Percentiles rank a stretch among this genome's conserved stretches.
These are phyloP conservation scores for Ramaria rubella DNA, from an alignment of 768 basidiomycete species.

Conservation along the genomic window DNA sequence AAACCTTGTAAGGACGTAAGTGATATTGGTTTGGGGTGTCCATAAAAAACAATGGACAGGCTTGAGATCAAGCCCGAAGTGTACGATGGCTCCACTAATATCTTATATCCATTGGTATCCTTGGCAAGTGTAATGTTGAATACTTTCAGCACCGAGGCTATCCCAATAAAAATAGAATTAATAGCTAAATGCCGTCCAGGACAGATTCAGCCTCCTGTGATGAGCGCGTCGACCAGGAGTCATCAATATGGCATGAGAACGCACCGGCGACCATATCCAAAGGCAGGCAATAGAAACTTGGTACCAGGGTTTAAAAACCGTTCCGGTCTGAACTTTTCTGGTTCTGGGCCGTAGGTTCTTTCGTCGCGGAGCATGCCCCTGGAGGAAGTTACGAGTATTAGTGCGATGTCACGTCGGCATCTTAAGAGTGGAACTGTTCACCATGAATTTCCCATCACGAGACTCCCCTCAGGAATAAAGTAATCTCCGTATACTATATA, in stretches of 20 bases:
- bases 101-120: conserved; percentile 27
- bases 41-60: not conserved
- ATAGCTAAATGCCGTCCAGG: conserved; percentile 15
- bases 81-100: not conserved
- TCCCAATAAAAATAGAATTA: conserved; percentile 1
- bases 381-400: too few species aligned
- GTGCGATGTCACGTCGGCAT: not conserved
- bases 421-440: not conserved
- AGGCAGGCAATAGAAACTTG: not conserved
- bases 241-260: not conserved
- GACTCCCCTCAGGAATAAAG: conserved; percentile 6
- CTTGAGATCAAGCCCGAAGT: not conserved
- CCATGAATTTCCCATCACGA: conserved; percentile 9
- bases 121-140: conserved; percentile 9
- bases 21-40: not conserved
- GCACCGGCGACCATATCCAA: conserved; percentile 19
- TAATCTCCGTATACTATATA: conserved; percentile 3
- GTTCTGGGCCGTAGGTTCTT: conserved; percentile 30
- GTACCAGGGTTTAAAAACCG: conserved; percentile 22
- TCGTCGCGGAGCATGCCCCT: conserved; percentile 33
- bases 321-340: conserved; percentile 34
- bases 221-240: not conserved
- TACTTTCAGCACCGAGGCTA: conserved; percentile 11
- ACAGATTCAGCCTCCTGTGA: conserved; percentile 7
- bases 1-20: not conserved